These are phyloP conservation scores for Aulographum hederae DNA, from an alignment of 2,329 filamentous ascomycete species.

Conservation along the genomic window DNA sequence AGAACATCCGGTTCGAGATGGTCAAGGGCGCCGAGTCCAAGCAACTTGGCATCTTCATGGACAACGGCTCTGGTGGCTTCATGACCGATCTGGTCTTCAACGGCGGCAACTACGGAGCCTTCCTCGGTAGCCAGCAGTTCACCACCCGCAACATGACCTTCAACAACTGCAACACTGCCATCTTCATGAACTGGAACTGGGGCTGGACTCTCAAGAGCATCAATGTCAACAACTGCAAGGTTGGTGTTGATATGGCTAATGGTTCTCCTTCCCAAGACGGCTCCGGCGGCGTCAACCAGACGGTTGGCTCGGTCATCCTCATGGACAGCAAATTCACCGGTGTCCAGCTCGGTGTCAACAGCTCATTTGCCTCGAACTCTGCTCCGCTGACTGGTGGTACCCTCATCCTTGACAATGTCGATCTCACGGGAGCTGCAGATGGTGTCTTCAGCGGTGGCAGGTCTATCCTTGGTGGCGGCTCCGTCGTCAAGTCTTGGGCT, in stretches of 20 bases:
- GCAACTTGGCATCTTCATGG: slow-evolving; percentile 42
- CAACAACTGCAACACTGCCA: slow-evolving; percentile 28
- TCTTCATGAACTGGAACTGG: slow-evolving; percentile 38
- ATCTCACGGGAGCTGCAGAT: slow-evolving; percentile 51
- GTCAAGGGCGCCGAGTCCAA: slow-evolving; percentile 21
- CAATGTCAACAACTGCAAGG: slow-evolving; percentile 25
- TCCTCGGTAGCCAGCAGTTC: slow-evolving; percentile 47
- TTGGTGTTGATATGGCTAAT: slow-evolving; percentile 32
- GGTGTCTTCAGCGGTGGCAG: slow-evolving; percentile 44
- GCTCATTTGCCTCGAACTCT: slow-evolving; percentile 51
- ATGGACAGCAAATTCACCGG: slow-evolving; percentile 65
- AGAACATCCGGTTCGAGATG: slow-evolving; percentile 44
- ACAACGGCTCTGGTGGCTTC: slow-evolving; percentile 42
- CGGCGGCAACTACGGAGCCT: slow-evolving; percentile 40
- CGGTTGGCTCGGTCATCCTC: slow-evolving; percentile 70
- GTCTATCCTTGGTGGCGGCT: slow-evolving; percentile 50
- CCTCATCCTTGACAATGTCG: slow-evolving; percentile 75
- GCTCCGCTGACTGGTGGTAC: slow-evolving; percentile 55
- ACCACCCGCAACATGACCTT: slow-evolving; percentile 32
- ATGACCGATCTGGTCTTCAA: slow-evolving; percentile 41
- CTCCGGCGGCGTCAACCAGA: slow-evolving; percentile 32
- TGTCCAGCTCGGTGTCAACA: slow-evolving; percentile 59
- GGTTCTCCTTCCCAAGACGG: slow-evolving; percentile 29
- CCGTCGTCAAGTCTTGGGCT: slow-evolving; percentile 51
- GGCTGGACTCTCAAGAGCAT: slow-evolving; percentile 29